Conservation (phyloP, 305 asterid species). For the Solanum chacoense region DNA sequence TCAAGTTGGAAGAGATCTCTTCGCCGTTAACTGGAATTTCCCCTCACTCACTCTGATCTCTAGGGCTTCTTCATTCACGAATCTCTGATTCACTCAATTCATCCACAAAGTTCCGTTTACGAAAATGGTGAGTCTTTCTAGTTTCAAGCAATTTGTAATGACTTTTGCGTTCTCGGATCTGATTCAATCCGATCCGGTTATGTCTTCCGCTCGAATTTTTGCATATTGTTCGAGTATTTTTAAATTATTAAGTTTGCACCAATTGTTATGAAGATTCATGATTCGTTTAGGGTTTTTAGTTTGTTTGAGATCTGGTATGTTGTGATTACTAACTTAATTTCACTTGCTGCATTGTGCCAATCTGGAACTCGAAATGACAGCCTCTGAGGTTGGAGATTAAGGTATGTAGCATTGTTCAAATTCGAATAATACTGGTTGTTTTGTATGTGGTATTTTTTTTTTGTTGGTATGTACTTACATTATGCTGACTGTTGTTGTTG, state of each 20-base stretch:
- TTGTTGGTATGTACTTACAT: conserved; percentile 2
- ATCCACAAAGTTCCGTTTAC: neutral
- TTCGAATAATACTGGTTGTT: neutral
- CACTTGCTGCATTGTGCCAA: neutral
- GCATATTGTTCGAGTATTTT: neutral
- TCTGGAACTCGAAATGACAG: conserved; percentile 24
- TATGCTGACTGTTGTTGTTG: conserved; percentile 21
- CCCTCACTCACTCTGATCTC: neutral
- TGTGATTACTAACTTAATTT: conserved; percentile 3
- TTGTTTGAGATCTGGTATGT: neutral
- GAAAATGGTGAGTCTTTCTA: neutral
- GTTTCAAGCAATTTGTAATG: neutral
- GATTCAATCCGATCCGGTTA: neutral
- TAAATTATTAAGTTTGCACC: neutral
- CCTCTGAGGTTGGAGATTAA: conserved; percentile 71
- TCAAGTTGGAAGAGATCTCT: neutral
- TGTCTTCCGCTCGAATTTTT: neutral
- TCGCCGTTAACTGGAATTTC: neutral
- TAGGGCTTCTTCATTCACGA: neutral
- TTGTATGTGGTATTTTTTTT: neutral
- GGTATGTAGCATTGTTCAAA: conserved; percentile 26
- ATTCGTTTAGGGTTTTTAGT: neutral
- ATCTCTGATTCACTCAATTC: neutral
- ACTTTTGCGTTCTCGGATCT: neutral
- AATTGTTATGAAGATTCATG: neutral